Base-by-base conservation (phyloP, 331 rosid genomes). In the Acacia pycnantha region DNA sequence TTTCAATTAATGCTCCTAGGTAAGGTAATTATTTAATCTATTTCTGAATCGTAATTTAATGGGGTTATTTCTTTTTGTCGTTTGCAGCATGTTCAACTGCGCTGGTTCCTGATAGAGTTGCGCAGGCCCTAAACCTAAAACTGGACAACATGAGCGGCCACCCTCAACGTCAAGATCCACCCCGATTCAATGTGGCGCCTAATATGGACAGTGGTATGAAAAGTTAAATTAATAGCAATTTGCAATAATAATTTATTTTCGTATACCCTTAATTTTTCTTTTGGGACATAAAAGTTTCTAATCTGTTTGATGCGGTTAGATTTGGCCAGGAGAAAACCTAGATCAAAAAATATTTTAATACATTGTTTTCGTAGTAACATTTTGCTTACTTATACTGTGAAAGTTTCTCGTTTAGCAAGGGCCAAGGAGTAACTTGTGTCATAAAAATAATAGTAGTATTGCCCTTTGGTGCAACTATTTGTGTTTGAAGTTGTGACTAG, bases 101-200 rank as follows among this genome's bases (percentile, higher is more conserved):
- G 27, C 40, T 93, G 29, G 90, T 95, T 67, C 98, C 98, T 14
- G 92, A 93, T 1, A 89, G 91, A 75, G 98, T 93, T 2, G 94
- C 84, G 78, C 94, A 90, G 81, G 98, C 98, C 35, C 85, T 95
- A 71, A 95, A 95, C 81, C 78, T 93, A n/a, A 89, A 90, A 59
- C 11, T 88, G 10, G 98, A 93, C 4, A 92, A 91, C 43, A 70
- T 84, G 81, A 73, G 79, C 11, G 65, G 51, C 47, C 96, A 85
- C 51, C 82, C 89, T 14, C 92, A 79, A 54, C 81, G 88, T 14
- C 91, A 82, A 54, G 82, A 80, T 37, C 84, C 84, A 43, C 80
- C 86, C 47, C 91, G 88, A 13, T 84, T 84, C 13, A 84, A 73
- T 75, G 85, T 77, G 13, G 78, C 79, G 67, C 29, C 82, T 7